A percentile compares a stretch with the other conserved stretches of the same genome.
phyloP scores from a whole-genome alignment of 768 basidiomycete species.

The Rhizopogon sp. region DNA sequence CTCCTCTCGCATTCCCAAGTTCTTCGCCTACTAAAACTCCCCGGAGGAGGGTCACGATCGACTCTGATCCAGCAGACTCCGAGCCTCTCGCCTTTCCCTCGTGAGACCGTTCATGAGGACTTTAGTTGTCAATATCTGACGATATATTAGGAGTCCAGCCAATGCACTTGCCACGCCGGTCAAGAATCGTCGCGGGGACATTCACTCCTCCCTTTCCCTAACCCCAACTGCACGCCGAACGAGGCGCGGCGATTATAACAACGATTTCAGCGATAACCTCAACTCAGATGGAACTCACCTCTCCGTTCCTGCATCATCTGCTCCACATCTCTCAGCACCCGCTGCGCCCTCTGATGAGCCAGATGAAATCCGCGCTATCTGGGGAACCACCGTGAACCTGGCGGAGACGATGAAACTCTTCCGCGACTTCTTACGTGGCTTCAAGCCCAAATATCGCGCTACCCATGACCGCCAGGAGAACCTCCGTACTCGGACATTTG shows the following conservation, averaged over 20 bases:
- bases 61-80: slow-evolving; percentile 43
- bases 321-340: slow-evolving; percentile 53
- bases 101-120: slow-evolving; percentile 30
- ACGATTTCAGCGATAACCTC: slow-evolving; percentile 37
- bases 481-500: slow-evolving; percentile 41
- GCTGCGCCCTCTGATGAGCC: slow-evolving; percentile 63
- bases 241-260: slow-evolving; percentile 26
- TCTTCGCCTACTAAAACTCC: slow-evolving; percentile 54
- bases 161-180: slow-evolving; percentile 49
- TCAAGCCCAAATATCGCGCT: slow-evolving; percentile 87
- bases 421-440: slow-evolving; percentile 82
- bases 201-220: slow-evolving; percentile 74
- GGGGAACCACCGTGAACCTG: slow-evolving; percentile 96
- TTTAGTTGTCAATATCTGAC: not conserved
- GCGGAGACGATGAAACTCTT: slow-evolving; percentile 89
- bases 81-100: slow-evolving; percentile 71
- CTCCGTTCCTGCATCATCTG: slow-evolving; percentile 54
- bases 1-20: slow-evolving; percentile 59
- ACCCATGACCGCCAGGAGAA: slow-evolving; percentile 65
- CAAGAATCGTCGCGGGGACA: slow-evolving; percentile 80
- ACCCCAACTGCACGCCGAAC: slow-evolving; percentile 44
- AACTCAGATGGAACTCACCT: slow-evolving; percentile 57
- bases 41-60: slow-evolving; percentile 30
- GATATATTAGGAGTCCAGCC: slow-evolving; percentile 42
- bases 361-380: slow-evolving; percentile 87